Percentiles rank a stretch among this genome's conserved stretches.
Conservation (phyloP, 2,329 filamentous ascomycete genomes). For the Diaporthe ilicicola region DNA sequence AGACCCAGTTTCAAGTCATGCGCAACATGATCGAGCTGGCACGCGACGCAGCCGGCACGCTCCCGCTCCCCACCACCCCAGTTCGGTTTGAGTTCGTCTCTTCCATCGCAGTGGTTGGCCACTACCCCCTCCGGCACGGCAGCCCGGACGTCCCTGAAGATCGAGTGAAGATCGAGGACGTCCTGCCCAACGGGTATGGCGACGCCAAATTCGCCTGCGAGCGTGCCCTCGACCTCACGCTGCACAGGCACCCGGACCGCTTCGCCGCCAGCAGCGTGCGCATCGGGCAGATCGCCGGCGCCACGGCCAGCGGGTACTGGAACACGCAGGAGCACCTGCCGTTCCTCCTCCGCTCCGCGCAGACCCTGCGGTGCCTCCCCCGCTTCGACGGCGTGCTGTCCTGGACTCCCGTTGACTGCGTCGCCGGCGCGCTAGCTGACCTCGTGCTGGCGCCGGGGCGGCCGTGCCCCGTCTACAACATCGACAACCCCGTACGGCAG, state of each 20-base stretch:
- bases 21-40: not conserved
- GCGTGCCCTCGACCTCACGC: slow-evolving; percentile 56
- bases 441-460: slow-evolving; percentile 31
- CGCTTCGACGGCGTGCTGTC: slow-evolving; percentile 48
- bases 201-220: slow-evolving; percentile 63
- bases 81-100: slow-evolving; percentile 55
- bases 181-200: slow-evolving; percentile 56
- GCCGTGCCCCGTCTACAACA: slow-evolving; percentile 30
- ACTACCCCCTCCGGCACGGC: slow-evolving; percentile 38
- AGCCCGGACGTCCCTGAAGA: slow-evolving; percentile 51
- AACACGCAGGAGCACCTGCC: slow-evolving; percentile 60
- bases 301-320: slow-evolving; percentile 62
- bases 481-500: slow-evolving; percentile 1
- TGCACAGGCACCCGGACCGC: slow-evolving; percentile 48
- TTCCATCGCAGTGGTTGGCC: slow-evolving; percentile 49
- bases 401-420: slow-evolving; percentile 56
- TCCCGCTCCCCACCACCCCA: not conserved
- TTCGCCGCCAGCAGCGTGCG: slow-evolving; percentile 56
- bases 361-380: slow-evolving; percentile 53
- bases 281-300: slow-evolving; percentile 62
- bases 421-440: slow-evolving; percentile 40
- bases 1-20: not conserved
- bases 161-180: slow-evolving; percentile 46
- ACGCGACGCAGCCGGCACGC: not conserved
- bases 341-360: slow-evolving; percentile 58